These are phyloP conservation scores for Lentinula detonsa DNA, from an alignment of 768 basidiomycete genomes.

Conservation along the genomic window DNA sequence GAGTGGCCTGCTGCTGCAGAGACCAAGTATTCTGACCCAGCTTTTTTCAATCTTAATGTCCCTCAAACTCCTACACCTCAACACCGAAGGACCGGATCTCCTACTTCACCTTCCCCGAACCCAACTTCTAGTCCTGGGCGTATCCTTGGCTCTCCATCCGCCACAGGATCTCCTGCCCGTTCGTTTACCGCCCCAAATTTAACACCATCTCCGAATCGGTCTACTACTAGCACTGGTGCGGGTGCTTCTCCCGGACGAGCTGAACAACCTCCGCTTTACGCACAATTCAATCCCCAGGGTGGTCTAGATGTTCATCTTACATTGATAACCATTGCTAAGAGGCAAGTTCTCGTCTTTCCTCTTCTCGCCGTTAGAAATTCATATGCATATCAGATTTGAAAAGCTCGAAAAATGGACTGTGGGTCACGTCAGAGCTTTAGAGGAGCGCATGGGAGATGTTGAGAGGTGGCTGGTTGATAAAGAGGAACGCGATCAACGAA, in stretches of 20 bases:
- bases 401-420: slow-evolving; percentile 90
- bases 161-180: slow-evolving; percentile 1
- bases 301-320: slow-evolving; percentile 72
- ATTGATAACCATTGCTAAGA: slow-evolving; percentile 64
- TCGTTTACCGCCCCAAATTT: slow-evolving; percentile 3
- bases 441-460: slow-evolving; percentile 89
- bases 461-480: slow-evolving; percentile 86
- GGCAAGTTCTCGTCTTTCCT: slow-evolving; percentile 16
- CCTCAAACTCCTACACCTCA: slow-evolving; percentile 41
- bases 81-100: slow-evolving; percentile 43
- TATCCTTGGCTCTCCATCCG: neutral
- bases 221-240: slow-evolving; percentile 20
- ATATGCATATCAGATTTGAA: slow-evolving; percentile 43
- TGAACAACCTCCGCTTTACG: slow-evolving; percentile 68
- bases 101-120: slow-evolving; percentile 58
- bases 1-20: slow-evolving; percentile 54
- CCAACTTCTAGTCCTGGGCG: neutral
- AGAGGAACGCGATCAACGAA: slow-evolving; percentile 37
- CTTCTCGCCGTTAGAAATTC: too few relatives aligned
- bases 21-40: slow-evolving; percentile 51
- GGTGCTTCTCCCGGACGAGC: slow-evolving; percentile 24
- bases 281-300: slow-evolving; percentile 67
- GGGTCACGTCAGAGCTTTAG: slow-evolving; percentile 81
- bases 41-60: slow-evolving; percentile 47
- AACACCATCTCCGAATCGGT: slow-evolving; percentile 1